Base-by-base conservation (phyloP, 257 asterid species). In the Scutellaria galericulata region DNA sequence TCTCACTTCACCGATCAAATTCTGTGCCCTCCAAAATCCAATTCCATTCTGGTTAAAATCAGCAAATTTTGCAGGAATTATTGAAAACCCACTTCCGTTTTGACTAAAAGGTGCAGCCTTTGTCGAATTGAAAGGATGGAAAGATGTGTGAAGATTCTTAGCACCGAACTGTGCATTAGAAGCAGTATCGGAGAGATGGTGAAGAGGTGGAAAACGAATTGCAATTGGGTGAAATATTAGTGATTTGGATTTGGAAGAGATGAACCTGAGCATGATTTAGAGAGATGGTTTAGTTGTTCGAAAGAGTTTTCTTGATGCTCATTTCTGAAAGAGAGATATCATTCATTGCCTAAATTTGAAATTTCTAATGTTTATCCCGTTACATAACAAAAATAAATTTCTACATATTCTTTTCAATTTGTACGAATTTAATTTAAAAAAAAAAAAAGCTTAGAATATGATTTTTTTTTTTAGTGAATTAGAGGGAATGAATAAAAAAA, bases 201-300 rank as follows among this genome's bases (percentile, higher is more conserved):
- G 74, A 24, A 53, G 61, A 41, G 37, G 66, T 15, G 75, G 63
- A 51, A 56, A 42, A 2, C 57, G 74, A 67, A 78, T 11, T 7
- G 79, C 64, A 7, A 45, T 11, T 45, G 75, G 71, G 59, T 58
- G 67, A 46, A 45, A 52, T 42, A 51, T n/a, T 3, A 63, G 2
- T 9, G 66, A 71, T 73, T 72, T 86, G 76, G 81, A 79, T 46
- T 75, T 75, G 22, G 64, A 68, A 13, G 67, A 77, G 54, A 81
- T 59, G 55, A 82, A 67, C 55, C 83, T 82, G 13, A 75, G 75
- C 90, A 89, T 80, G 82, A 74, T 78, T 78, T 10, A 3, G 44
- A 20, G 4, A 37, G 37, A 10, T 11, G 13, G 1, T 51, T 22
- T 6, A 10, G 68, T 9, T 53, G 73, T 51, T 7, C 9, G 9